phyloP scores from a whole-genome alignment of 306 rosid genomes.

The Fragaria nilgerrensis region DNA sequence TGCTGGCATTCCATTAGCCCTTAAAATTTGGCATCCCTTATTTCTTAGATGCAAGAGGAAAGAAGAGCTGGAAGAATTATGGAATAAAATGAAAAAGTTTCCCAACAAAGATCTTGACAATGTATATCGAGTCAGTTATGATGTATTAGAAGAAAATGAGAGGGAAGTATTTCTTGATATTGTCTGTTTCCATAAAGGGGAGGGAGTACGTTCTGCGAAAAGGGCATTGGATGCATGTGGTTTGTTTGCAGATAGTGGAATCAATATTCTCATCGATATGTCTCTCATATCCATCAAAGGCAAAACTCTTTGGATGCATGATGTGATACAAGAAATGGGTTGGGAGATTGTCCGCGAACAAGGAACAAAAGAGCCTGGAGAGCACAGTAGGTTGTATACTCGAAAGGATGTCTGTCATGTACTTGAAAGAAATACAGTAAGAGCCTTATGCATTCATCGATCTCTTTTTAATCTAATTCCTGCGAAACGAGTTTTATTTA shows the following conservation, averaged over 20 bases:
- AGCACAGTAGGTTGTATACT: constrained; percentile 1
- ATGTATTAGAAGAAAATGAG: constrained; percentile 13
- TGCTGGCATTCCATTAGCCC: neutral
- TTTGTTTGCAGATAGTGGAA: constrained; percentile 25
- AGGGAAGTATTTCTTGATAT: constrained; percentile 26
- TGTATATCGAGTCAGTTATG: constrained; percentile 13
- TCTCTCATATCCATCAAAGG: constrained; percentile 26
- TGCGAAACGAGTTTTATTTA: too few species aligned
- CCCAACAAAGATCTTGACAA: neutral
- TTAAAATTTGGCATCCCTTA: neutral
- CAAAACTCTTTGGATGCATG: constrained; percentile 19
- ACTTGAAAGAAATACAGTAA: constrained; percentile 17
- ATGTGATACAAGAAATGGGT: constrained; percentile 40
- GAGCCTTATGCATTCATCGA: neutral
- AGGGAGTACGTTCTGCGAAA: constrained; percentile 10
- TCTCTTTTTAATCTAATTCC: neutral
- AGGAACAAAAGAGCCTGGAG: neutral
- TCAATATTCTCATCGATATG: constrained; percentile 27
- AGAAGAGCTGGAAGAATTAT: neutral
- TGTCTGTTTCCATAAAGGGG: constrained; percentile 41
- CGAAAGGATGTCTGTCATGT: neutral
- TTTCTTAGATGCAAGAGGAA: neutral
- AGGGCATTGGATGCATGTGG: constrained; percentile 19
- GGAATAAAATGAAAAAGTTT: neutral
- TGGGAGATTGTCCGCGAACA: constrained; percentile 25